Evolutionary conservation across 164 flowering plant species (phyloP).

Genomic region (Vitis labrusca): DNA sequence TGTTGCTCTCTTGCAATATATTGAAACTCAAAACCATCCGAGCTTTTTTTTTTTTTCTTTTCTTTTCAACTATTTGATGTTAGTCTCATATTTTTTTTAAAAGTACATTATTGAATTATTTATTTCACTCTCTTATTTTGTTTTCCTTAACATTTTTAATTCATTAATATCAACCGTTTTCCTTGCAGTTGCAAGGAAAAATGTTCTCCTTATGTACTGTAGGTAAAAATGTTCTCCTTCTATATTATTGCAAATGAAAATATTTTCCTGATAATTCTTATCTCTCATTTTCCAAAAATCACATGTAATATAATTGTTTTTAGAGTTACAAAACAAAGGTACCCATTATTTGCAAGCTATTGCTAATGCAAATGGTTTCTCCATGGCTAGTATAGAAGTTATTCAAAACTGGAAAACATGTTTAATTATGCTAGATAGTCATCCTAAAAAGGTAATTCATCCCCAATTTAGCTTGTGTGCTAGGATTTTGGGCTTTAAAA

Average conservation of each 20-base stretch:
- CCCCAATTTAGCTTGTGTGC: background rate
- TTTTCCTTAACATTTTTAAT: background rate
- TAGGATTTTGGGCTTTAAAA: too few species aligned
- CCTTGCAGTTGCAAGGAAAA: slow-evolving; percentile 65
- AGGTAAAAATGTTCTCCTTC: slow-evolving; percentile 45
- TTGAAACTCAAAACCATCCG: too few species aligned
- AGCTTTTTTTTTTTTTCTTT: too few species aligned
- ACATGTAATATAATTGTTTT: slow-evolving; percentile 65
- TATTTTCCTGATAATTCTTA: slow-evolving; percentile 62
- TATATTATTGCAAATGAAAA: slow-evolving; percentile 89
- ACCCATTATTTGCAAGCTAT: slow-evolving; percentile 58
- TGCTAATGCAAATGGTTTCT: slow-evolving; percentile 66
- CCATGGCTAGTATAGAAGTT: slow-evolving; percentile 60
- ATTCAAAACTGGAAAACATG: slow-evolving; percentile 32
- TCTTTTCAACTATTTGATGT: too few species aligned
- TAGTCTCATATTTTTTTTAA: too few species aligned
- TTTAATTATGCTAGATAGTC: slow-evolving; percentile 58
- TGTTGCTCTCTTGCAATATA: too few species aligned
- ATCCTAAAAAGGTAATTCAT: slow-evolving; percentile 53
- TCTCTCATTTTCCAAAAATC: slow-evolving; percentile 51
- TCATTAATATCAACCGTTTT: slow-evolving; percentile 12
- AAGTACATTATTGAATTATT: too few species aligned
- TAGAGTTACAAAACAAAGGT: slow-evolving; percentile 70
- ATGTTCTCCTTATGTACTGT: slow-evolving; percentile 59
- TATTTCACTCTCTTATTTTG: background rate